Percentiles rank a stretch among this genome's conserved stretches.
phyloP scores from a whole-genome alignment of 177 flowering plant species.

The Tripterygium wilfordii region DNA sequence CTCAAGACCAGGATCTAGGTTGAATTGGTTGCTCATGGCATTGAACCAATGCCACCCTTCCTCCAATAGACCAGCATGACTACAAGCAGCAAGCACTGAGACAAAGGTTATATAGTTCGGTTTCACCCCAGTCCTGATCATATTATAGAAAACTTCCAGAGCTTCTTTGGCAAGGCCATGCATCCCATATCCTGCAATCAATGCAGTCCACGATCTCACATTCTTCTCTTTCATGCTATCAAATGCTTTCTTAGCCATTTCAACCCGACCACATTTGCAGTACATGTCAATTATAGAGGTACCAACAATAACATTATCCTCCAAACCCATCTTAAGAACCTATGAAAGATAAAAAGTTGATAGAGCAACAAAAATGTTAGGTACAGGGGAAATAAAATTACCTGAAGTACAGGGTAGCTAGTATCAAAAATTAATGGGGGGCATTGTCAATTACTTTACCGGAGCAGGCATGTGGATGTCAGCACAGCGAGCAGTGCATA shows the following conservation, averaged over 20 bases:
- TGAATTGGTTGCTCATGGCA: conserved; percentile 41
- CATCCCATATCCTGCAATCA: conserved; percentile 76
- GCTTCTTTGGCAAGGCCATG: conserved; percentile 64
- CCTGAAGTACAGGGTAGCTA: no score
- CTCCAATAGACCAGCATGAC: conserved; percentile 69
- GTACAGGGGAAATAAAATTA: no score
- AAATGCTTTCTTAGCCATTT: conserved; percentile 53
- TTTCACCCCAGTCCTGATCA: conserved; percentile 41
- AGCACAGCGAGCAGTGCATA: no score
- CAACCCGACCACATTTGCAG: conserved; percentile 71
- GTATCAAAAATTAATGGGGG: no score
- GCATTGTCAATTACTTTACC: no score
- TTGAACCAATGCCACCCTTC: conserved; percentile 69
- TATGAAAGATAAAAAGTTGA: conserved; percentile 10
- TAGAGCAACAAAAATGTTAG: no score
- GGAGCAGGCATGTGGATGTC: no score
- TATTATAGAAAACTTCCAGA: conserved; percentile 49
- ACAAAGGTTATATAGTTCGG: conserved; percentile 72
- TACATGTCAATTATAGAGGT: conserved; percentile 80
- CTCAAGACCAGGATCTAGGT: conserved; percentile 60
- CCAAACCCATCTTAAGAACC: conserved; percentile 65
- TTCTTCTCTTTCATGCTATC: conserved; percentile 51
- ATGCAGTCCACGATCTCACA: conserved; percentile 70
- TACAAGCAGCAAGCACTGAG: conserved; percentile 70
- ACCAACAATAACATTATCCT: conserved; percentile 48